These are phyloP conservation scores for Bryum argenteum DNA, from an alignment of 225 moss, liverwort and hornwort genomes.

Conservation along the genomic window DNA sequence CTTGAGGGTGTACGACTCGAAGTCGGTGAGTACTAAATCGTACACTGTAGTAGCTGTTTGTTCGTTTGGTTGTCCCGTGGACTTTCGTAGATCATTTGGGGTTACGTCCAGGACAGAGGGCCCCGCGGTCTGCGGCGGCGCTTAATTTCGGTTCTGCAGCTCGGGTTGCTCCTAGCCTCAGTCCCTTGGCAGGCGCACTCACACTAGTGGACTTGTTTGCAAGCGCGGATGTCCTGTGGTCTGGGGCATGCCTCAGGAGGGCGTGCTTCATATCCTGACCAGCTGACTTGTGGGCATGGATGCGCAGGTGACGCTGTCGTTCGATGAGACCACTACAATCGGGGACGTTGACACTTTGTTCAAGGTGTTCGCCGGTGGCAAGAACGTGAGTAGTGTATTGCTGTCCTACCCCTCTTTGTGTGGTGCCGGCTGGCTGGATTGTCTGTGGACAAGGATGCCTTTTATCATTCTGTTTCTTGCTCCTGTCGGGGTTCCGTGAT, in stretches of 20 bases:
- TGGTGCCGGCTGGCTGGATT: conserved; percentile 11
- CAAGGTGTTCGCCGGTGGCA: conserved; percentile 74
- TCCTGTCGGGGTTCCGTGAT: background rate
- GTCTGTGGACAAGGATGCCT: background rate
- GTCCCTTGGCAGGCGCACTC: background rate
- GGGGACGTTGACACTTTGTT: conserved; percentile 80
- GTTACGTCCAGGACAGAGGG: background rate
- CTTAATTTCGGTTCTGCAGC: background rate
- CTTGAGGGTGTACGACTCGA: conserved; percentile 67
- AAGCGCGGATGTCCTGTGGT: background rate
- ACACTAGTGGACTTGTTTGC: background rate
- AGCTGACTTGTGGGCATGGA: background rate
- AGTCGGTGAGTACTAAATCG: conserved; percentile 50
- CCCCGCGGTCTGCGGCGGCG: background rate
- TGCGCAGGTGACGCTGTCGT: conserved; percentile 75
- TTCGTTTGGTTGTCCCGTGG: background rate
- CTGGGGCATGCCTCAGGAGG: background rate
- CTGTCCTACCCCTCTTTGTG: background rate
- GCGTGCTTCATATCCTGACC: background rate
- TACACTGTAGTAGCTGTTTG: background rate
- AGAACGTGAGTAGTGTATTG: conserved; percentile 65
- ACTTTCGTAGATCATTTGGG: background rate
- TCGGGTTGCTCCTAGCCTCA: conserved; percentile 5
- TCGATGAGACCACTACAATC: conserved; percentile 83
- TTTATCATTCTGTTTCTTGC: background rate